Evolutionary conservation across 1,284 basidiomycete genomes (phyloP).

Genomic region (Schizophyllum commune): DNA sequence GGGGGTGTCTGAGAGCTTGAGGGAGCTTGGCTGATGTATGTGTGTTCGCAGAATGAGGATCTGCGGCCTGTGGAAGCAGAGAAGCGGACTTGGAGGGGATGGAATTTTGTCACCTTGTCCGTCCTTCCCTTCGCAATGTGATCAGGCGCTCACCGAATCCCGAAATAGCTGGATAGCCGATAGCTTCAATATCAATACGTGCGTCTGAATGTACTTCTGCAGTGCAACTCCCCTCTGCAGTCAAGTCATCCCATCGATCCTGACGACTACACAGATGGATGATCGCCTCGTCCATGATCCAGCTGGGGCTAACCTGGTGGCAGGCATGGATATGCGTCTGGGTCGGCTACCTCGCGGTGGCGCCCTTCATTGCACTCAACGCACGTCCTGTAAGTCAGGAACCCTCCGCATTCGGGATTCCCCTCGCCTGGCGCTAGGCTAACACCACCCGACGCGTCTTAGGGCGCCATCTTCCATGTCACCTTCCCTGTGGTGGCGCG

Average conservation of each 20-base stretch:
- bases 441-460: too few relatives aligned
- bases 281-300: constrained; percentile 72
- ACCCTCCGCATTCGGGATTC: not conserved
- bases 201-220: constrained; percentile 22
- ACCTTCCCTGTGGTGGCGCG: constrained; percentile 77
- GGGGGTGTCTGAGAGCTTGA: too few relatives aligned
- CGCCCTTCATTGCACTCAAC: constrained; percentile 72
- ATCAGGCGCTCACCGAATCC: constrained; percentile 1
- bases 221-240: too few relatives aligned
- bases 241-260: too few relatives aligned
- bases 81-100: constrained; percentile 50
- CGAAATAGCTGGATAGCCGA: constrained; percentile 67
- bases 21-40: too few relatives aligned
- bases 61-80: constrained; percentile 50
- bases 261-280: constrained; percentile 44
- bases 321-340: constrained; percentile 76
- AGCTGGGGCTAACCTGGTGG: constrained; percentile 75
- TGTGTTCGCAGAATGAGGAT: constrained; percentile 47
- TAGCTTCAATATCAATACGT: constrained; percentile 77
- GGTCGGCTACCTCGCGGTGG: constrained; percentile 67
- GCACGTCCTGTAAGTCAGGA: constrained; percentile 43
- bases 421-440: too few relatives aligned
- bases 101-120: constrained; percentile 62
- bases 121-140: constrained; percentile 14
- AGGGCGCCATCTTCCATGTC: constrained; percentile 69